phyloP scores from a whole-genome alignment of 2,329 filamentous ascomycete species.

The Colletotrichum simmondsii region DNA sequence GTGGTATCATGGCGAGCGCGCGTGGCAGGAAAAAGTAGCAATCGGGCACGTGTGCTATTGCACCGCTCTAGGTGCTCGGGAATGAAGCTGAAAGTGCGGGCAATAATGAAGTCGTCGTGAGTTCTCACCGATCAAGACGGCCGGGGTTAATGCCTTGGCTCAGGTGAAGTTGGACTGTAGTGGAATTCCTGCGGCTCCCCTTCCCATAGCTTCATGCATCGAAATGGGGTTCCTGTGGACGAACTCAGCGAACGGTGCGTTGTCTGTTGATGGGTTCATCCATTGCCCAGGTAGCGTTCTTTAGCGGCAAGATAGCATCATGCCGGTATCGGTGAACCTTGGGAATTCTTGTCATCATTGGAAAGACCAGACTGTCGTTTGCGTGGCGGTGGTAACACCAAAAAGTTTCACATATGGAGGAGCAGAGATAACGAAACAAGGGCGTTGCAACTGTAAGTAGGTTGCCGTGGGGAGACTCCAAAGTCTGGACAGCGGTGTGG shows the following conservation, averaged over 20 bases:
- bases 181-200: slow-evolving; percentile 9
- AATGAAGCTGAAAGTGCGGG: slow-evolving; percentile 1
- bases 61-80: slow-evolving; percentile 3
- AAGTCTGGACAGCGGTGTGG: slow-evolving; percentile 14
- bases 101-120: slow-evolving; percentile 17
- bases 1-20: slow-evolving; percentile 22
- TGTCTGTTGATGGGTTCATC: neutral
- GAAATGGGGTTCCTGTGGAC: neutral
- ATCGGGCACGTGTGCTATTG: slow-evolving; percentile 24
- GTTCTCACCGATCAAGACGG: neutral
- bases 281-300: neutral
- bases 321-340: slow-evolving; percentile 24
- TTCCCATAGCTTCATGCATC: slow-evolving; percentile 25
- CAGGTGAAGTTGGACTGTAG: slow-evolving; percentile 6
- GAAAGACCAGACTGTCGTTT: neutral
- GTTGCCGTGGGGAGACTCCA: slow-evolving; percentile 7
- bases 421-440: slow-evolving; percentile 7
- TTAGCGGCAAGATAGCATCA: neutral
- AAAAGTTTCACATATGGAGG: slow-evolving; percentile 6
- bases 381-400: neutral
- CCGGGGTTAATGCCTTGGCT: slow-evolving; percentile 7
- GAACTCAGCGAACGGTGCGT: neutral
- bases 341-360: neutral
- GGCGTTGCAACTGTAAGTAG: neutral
- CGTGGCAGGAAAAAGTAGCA: slow-evolving; percentile 25